Base-by-base conservation (phyloP, 2,329 filamentous ascomycete genomes). In the Hymenoscyphus linearis region DNA sequence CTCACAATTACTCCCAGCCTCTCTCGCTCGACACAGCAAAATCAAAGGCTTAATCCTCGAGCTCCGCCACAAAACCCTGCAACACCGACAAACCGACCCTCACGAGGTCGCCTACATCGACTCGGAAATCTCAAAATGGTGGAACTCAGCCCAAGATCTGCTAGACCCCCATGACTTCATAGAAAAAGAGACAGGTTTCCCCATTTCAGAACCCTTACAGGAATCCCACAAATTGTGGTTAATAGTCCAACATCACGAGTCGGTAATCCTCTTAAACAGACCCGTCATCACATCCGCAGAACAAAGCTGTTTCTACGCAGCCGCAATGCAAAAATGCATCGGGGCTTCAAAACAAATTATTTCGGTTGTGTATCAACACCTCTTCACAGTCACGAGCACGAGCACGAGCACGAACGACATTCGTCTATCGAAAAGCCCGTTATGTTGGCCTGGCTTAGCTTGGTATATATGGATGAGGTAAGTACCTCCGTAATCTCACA, bases 381-480 rank as follows among this genome's bases (percentile, higher is more conserved):
- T 68, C 14, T 50, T 56, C n/a, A 44, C 37, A 3, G 14, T 6
- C 3, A 44, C n/a, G 2, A n/a, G 7, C 14, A n/a, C n/a, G n/a
- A n/a, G n/a, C n/a, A 44, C 37, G 2, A n/a, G 14, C 3, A 44
- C n/a, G 2, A n/a, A n/a, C 14, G 37, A 44, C 14, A 37, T 22
- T 9, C 31, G 52, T 3, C 37, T 58, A 2, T 22, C 71, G 71
- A 1, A 65, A 5, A 59, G 50, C 40, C 64, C 65, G 4, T 50
- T 80, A 14, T 68, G 77, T 1, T 80, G 78, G 78, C 77, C 77
- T 3, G 79, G 77, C 1, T 78, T 78, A 56, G 79, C 77, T 2
- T 80, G 78, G 78, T 74, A 72, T 14, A 72, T 78, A 4, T 80
- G 78, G 78, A 79, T 79, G 70, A 78, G 64, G 61, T 61, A 76